A percentile compares a stretch with the other conserved stretches of the same genome.
phyloP scores from a whole-genome alignment of 1,284 basidiomycete species.

The Cryptococcus sp. region DNA sequence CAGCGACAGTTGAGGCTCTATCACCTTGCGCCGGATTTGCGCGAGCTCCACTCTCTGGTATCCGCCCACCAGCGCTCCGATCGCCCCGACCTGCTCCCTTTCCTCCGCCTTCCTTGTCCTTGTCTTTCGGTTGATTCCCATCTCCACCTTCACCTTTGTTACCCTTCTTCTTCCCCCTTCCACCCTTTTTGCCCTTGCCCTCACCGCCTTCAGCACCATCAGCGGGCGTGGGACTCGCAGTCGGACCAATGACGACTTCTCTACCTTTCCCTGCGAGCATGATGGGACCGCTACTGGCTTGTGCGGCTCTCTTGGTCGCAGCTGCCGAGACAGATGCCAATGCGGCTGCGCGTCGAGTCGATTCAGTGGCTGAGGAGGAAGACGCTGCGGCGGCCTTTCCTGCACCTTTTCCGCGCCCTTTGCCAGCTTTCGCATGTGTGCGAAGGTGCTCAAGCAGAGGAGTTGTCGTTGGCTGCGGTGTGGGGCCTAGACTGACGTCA shows the following conservation, averaged over 20 bases:
- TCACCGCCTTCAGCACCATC: slow-evolving; percentile 8
- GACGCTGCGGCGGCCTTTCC: slow-evolving; percentile 22
- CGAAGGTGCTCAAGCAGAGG: slow-evolving; percentile 83
- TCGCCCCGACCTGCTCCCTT: not conserved
- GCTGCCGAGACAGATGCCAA: slow-evolving; percentile 39
- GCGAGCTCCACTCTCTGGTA: not conserved
- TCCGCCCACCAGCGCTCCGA: not conserved
- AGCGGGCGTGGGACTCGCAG: slow-evolving; percentile 10
- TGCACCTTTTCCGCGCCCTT: slow-evolving; percentile 49
- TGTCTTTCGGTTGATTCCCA: slow-evolving; percentile 7
- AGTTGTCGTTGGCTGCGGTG: slow-evolving; percentile 65
- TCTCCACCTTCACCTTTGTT: slow-evolving; percentile 5
- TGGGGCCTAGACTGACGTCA: slow-evolving; percentile 22
- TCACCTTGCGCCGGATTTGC: slow-evolving; percentile 1
- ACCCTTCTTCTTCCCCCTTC: slow-evolving; percentile 1
- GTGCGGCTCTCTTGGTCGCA: slow-evolving; percentile 35
- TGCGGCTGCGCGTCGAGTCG: slow-evolving; percentile 30
- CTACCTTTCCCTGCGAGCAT: slow-evolving; percentile 48
- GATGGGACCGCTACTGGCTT: slow-evolving; percentile 25
- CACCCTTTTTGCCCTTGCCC: not conserved
- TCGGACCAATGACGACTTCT: slow-evolving; percentile 30
- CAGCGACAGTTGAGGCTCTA: not conserved
- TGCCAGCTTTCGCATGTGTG: slow-evolving; percentile 67
- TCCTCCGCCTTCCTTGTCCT: slow-evolving; percentile 2
- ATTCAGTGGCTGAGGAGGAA: slow-evolving; percentile 18